Conservation (phyloP, 2,329 filamentous ascomycete species). For the Zymoseptoria crescenta region DNA sequence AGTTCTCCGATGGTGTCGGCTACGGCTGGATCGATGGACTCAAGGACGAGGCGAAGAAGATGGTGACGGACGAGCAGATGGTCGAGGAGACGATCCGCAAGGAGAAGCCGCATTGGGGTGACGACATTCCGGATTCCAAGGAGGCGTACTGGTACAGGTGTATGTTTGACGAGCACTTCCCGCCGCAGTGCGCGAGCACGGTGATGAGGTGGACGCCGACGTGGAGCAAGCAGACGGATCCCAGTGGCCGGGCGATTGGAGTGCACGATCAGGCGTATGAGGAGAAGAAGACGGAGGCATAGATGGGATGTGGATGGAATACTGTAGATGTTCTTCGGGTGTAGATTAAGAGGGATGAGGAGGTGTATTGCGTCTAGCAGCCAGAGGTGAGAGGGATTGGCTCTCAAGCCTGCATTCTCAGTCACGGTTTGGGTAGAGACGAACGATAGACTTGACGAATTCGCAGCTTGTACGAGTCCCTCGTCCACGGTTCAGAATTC, state of each 20-base stretch:
- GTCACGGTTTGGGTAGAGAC: no score
- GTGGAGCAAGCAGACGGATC: constrained; percentile 94
- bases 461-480: no score
- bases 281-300: constrained; percentile 4
- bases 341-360: not conserved
- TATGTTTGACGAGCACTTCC: constrained; percentile 99
- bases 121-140: constrained; percentile 89
- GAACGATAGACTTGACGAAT: no score
- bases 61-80: constrained; percentile 91
- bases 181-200: constrained; percentile 78
- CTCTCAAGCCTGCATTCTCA: no score
- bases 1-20: constrained; percentile 94
- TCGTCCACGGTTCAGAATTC: no score
- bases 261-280: constrained; percentile 30
- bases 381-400: no score
- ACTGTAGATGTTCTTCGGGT: not conserved
- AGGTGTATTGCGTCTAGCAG: no score
- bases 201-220: constrained; percentile 96
- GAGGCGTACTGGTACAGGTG: constrained; percentile 98
- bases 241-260: constrained; percentile 63
- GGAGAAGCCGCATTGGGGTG: constrained; percentile 92
- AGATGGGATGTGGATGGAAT: not conserved
- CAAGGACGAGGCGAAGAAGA: constrained; percentile 84
- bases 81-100: constrained; percentile 51
- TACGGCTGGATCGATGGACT: constrained; percentile 98